Evolutionary conservation across 345 rosid genomes (phyloP).

Genomic region (Lepidium sativum): DNA sequence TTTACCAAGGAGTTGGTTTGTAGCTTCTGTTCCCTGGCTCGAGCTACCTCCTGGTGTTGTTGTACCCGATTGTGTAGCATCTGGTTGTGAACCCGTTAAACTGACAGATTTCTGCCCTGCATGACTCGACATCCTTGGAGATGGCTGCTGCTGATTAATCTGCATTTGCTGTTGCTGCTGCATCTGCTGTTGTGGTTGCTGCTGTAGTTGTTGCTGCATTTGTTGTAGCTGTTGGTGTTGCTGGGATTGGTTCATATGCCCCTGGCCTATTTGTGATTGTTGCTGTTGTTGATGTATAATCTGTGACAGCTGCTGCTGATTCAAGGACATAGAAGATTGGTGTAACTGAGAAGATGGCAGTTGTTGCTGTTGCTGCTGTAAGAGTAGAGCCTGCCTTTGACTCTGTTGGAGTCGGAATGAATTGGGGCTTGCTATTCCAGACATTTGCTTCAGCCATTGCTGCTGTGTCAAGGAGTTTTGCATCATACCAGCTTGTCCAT

Average conservation of each 20-base stretch:
- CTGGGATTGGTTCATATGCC: constrained; percentile 52
- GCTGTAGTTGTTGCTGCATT: constrained; percentile 34
- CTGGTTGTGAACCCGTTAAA: constrained; percentile 96
- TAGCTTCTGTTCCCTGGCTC: constrained; percentile 98
- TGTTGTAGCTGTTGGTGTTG: constrained; percentile 48
- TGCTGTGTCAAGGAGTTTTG: constrained; percentile 65
- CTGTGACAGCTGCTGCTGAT: constrained; percentile 74
- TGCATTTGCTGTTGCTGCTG: constrained; percentile 21
- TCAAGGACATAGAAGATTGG: constrained; percentile 58
- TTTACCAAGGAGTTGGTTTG: constrained; percentile 95
- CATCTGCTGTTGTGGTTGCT: constrained; percentile 24
- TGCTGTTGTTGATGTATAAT: constrained; percentile 68
- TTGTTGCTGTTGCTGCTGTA: constrained; percentile 53
- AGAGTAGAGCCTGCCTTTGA: constrained; percentile 51
- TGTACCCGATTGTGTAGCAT: constrained; percentile 92
- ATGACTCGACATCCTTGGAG: constrained; percentile 37
- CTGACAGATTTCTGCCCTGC: constrained; percentile 80
- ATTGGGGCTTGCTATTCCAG: constrained; percentile 57
- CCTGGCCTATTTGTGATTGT: constrained; percentile 50
- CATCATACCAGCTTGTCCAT: constrained; percentile 60
- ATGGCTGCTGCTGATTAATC: constrained; percentile 29
- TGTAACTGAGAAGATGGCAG: constrained; percentile 64
- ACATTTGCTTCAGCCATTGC: constrained; percentile 88
- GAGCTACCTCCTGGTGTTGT: constrained; percentile 97
- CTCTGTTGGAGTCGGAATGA: constrained; percentile 60